Conservation (phyloP, 108 stramenopile species). For the Cyclotella cryptica region DNA sequence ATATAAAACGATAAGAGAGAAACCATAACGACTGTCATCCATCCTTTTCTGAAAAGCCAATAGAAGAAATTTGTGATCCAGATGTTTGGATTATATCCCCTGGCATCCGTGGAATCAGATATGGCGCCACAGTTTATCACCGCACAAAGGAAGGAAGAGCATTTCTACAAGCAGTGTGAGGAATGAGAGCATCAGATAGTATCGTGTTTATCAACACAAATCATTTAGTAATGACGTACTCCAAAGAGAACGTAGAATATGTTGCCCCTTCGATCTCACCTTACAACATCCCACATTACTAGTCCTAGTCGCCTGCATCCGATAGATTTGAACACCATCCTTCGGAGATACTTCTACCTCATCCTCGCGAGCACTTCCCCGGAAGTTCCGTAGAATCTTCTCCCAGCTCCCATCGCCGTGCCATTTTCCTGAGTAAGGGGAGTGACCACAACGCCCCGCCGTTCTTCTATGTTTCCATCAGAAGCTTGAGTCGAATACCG, state of each 20-base stretch:
- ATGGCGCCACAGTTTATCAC: slow-evolving; percentile 41
- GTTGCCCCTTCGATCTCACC: slow-evolving; percentile 3
- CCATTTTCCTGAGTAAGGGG: not conserved
- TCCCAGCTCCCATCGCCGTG: slow-evolving; percentile 3
- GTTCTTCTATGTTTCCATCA: slow-evolving; percentile 7
- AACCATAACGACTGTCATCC: slow-evolving; percentile 29
- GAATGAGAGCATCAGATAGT: not conserved
- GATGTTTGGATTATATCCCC: slow-evolving; percentile 19
- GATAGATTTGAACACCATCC: slow-evolving; percentile 16
- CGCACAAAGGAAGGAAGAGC: slow-evolving; percentile 11
- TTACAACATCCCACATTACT: slow-evolving; percentile 6
- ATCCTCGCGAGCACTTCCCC: not conserved
- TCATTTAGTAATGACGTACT: not conserved
- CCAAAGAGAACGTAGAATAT: not conserved
- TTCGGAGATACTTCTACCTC: not conserved
- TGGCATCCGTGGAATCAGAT: slow-evolving; percentile 19
- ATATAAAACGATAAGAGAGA: slow-evolving; percentile 28
- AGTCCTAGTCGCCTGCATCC: slow-evolving; percentile 17
- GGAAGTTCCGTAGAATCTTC: slow-evolving; percentile 16
- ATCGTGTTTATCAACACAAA: not conserved
- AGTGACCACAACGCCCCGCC: slow-evolving; percentile 19
- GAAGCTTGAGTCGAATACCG: slow-evolving; percentile 7
- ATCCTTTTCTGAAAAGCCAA: slow-evolving; percentile 49
- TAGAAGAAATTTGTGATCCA: slow-evolving; percentile 48
- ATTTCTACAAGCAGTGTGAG: slow-evolving; percentile 3